Conservation (phyloP, 116 monocot species). For the Phalaenopsis hybrid region DNA sequence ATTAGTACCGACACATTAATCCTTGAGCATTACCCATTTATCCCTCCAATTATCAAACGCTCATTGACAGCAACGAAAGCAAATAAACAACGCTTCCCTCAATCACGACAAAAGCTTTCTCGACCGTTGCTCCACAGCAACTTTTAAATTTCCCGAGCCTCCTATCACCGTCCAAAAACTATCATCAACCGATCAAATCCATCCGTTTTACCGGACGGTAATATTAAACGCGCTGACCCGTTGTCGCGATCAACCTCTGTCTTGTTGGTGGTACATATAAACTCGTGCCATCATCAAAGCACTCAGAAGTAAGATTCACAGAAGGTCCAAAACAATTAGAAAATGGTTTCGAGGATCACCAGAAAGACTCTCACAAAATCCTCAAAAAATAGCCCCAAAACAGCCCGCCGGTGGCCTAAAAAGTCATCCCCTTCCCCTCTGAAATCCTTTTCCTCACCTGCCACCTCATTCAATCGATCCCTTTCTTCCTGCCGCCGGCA, state of each 20-base stretch:
- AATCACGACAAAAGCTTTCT: background rate
- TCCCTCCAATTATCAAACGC: background rate
- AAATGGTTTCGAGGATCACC: slow-evolving; percentile 57
- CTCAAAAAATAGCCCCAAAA: slow-evolving; percentile 22
- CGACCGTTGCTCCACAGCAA: slow-evolving; percentile 32
- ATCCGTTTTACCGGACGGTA: background rate
- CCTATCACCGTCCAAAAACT: slow-evolving; percentile 4
- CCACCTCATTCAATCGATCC: slow-evolving; percentile 47
- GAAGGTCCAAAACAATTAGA: background rate
- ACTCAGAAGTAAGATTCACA: background rate
- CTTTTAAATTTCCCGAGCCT: slow-evolving; percentile 16
- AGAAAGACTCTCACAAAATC: slow-evolving; percentile 19
- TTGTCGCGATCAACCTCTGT: background rate
- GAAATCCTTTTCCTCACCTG: slow-evolving; percentile 27
- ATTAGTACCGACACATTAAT: too few relatives aligned
- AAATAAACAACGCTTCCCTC: background rate
- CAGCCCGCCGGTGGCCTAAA: slow-evolving; percentile 18
- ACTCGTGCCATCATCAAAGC: background rate
- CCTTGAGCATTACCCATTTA: background rate
- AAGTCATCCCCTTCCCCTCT: slow-evolving; percentile 28
- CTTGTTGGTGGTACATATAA: background rate
- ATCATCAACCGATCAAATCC: background rate
- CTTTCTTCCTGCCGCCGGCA: slow-evolving; percentile 69
- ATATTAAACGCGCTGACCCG: too few relatives aligned
- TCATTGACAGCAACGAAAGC: background rate